Percentiles rank a stretch among this genome's conserved stretches.
phyloP scores from a whole-genome alignment of 176 grass and related monocot species.

The Phyllostachys edulis region DNA sequence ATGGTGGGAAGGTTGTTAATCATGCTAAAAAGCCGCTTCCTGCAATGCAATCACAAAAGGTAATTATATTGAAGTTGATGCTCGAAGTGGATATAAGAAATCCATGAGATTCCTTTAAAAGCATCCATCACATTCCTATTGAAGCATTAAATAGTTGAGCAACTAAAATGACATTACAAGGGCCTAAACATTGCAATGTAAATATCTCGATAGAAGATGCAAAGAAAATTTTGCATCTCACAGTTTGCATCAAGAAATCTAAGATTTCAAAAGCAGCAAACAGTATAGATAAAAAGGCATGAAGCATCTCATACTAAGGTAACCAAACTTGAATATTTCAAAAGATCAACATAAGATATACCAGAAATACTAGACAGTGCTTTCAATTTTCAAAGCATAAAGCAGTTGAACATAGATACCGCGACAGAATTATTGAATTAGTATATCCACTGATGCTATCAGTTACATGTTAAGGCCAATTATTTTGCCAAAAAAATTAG shows the following conservation, averaged over 20 bases:
- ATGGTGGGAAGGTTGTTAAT: constrained; percentile 94
- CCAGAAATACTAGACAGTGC: neutral
- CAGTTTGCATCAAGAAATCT: neutral
- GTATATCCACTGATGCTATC: neutral
- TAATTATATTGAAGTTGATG: neutral
- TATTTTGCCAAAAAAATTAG: neutral
- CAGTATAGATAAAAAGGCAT: neutral
- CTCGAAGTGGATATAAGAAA: neutral
- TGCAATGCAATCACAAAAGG: constrained; percentile 38
- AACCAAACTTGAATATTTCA: constrained; percentile 12
- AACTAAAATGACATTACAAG: neutral
- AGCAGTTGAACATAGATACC: neutral
- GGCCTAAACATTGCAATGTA: neutral
- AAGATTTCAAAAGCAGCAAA: neutral
- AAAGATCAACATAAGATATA: neutral
- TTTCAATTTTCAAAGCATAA: constrained; percentile 26
- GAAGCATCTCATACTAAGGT: neutral
- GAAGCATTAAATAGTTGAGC: neutral
- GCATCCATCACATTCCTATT: constrained; percentile 1
- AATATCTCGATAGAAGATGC: neutral
- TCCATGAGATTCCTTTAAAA: constrained; percentile 8
- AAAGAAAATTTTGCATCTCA: neutral
- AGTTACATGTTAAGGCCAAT: neutral
- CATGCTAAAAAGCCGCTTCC: constrained; percentile 92
- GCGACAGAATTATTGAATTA: constrained; percentile 1